Evolutionary conservation across 495 filamentous ascomycete species (phyloP).

Genomic region (Penicillium riverlandense): DNA sequence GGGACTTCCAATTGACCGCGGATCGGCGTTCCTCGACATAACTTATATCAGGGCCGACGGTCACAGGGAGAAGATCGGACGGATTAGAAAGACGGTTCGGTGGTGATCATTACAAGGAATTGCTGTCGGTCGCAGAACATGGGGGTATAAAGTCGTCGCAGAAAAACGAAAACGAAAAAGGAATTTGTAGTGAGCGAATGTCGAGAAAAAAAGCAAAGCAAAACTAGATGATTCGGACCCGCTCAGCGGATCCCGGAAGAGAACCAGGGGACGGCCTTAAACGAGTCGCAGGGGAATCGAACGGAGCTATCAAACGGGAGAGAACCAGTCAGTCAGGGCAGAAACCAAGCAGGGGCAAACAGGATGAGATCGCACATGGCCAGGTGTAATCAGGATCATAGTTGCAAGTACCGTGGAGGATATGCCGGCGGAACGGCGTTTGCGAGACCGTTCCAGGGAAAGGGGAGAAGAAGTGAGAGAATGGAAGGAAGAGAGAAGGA

Average conservation of each 20-base stretch:
- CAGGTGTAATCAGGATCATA: conserved; percentile 12
- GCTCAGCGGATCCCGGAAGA: conserved; percentile 12
- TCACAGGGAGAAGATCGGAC: neutral
- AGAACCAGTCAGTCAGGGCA: conserved; percentile 3
- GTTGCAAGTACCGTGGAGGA: conserved; percentile 1
- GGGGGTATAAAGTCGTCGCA: conserved; percentile 13
- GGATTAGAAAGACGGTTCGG: neutral
- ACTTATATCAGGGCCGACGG: neutral
- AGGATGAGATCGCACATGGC: conserved; percentile 3
- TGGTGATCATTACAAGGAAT: conserved; percentile 14
- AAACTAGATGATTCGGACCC: conserved; percentile 7
- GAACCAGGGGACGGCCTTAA: conserved; percentile 9
- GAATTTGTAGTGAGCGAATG: conserved; percentile 1
- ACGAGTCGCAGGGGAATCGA: conserved; percentile 10
- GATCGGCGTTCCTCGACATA: conserved; percentile 9
- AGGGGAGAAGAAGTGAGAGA: neutral
- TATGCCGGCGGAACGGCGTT: conserved; percentile 7
- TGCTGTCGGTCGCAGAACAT: conserved; percentile 8
- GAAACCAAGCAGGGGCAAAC: conserved; percentile 11
- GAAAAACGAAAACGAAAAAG: neutral
- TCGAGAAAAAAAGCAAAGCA: conserved; percentile 9
- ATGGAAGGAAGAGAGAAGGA: neutral
- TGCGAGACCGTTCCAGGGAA: conserved; percentile 6
- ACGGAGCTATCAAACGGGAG: conserved; percentile 10
- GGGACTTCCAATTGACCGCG: conserved; percentile 14